A percentile compares a stretch with the other conserved stretches of the same genome.
These are phyloP conservation scores for Zizania latifolia DNA, from an alignment of 176 grass and related monocot genomes.

Conservation along the genomic window DNA sequence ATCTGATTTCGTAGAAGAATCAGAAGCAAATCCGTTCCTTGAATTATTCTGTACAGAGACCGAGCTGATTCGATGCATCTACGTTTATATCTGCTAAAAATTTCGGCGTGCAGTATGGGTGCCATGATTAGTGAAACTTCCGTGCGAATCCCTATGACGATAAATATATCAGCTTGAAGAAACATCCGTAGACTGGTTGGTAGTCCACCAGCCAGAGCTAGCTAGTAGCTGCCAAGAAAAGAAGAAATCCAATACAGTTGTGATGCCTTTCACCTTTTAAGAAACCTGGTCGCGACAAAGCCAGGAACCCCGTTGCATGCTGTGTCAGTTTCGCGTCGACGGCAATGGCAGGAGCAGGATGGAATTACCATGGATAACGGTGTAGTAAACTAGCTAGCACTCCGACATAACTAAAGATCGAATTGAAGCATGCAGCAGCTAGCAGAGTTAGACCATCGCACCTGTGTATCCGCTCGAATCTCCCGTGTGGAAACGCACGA, in stretches of 20 bases:
- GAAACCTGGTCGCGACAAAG: not conserved
- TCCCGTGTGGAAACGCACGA: not conserved
- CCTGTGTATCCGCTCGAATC: not conserved
- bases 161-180: not conserved
- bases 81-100: no score
- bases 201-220: conserved; percentile 3
- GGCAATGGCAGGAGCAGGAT: not conserved
- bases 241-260: no score
- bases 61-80: conserved; percentile 9
- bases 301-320: not conserved
- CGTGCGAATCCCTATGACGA: not conserved
- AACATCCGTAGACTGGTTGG: not conserved
- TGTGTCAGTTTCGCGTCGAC: not conserved
- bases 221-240: not conserved
- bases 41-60: no score
- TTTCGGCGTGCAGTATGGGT: not conserved
- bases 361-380: not conserved
- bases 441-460: not conserved
- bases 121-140: not conserved
- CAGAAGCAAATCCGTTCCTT: no score
- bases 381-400: no score
- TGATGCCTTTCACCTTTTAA: no score
- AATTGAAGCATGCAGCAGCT: no score
- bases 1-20: not conserved
- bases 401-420: no score